Percentiles rank a stretch among this genome's conserved stretches.
phyloP scores from a whole-genome alignment of 1,284 basidiomycete species.

The Ustilago nuda region DNA sequence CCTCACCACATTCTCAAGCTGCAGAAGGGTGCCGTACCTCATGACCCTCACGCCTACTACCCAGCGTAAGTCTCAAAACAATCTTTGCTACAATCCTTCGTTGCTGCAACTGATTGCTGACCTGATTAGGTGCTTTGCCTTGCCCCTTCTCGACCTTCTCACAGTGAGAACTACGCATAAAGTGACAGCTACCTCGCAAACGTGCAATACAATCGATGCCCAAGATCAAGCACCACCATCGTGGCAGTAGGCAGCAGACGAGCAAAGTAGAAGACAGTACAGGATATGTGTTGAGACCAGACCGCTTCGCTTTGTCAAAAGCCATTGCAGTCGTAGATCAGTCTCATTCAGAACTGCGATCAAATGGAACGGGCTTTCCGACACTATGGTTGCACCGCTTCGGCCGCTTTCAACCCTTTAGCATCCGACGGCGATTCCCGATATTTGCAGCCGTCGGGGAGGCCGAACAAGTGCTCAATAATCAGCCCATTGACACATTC shows the following conservation, averaged over 20 bases:
- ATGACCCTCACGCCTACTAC: constrained; percentile 64
- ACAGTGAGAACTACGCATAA: constrained; percentile 55
- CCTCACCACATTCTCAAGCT: constrained; percentile 66
- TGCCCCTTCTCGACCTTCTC: neutral
- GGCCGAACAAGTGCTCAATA: neutral
- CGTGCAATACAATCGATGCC: neutral
- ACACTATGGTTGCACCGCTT: neutral
- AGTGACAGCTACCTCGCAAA: neutral
- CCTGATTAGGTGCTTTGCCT: neutral
- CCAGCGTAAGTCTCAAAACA: constrained; percentile 53
- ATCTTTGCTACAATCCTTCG: neutral
- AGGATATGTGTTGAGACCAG: neutral
- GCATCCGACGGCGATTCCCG: neutral
- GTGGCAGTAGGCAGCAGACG: neutral
- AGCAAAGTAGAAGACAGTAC: neutral
- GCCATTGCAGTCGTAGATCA: neutral
- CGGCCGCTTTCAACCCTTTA: neutral
- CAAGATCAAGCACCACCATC: neutral
- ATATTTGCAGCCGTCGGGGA: neutral
- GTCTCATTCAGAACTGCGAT: neutral
- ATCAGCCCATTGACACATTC: neutral
- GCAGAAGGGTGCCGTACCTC: constrained; percentile 66
- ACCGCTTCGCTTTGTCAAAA: neutral
- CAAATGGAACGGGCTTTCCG: neutral
- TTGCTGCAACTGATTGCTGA: neutral